Conservation (phyloP, 192 early-diverging fungal genomes). For the Coemansia biformis region DNA sequence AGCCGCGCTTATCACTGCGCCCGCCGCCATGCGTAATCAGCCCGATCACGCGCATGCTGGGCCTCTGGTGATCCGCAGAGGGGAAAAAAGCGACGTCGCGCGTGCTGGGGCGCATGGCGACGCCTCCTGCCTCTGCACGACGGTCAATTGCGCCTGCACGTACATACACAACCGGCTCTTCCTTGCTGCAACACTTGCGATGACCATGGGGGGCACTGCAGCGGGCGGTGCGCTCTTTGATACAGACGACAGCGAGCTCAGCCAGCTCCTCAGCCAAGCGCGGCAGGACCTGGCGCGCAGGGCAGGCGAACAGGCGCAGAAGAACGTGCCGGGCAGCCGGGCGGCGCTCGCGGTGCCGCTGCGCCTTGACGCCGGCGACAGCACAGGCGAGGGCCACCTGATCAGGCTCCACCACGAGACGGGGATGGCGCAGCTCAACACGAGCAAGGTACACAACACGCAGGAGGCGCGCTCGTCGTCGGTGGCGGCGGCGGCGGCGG, state of each 20-base stretch:
- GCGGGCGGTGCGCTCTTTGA: not conserved
- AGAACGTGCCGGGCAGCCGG: not conserved
- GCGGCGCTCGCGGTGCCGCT: conserved; percentile 19
- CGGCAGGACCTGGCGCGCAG: conserved; percentile 17
- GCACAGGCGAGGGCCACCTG: not conserved
- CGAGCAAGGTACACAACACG: conserved; percentile 3
- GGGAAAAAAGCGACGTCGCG: too few relatives aligned
- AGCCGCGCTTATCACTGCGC: too few relatives aligned
- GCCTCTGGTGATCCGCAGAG: too few relatives aligned
- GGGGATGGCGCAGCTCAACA: conserved; percentile 25
- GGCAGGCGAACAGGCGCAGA: not conserved
- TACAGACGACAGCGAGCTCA: conserved; percentile 29
- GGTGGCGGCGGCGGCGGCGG: not conserved
- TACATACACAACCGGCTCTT: too few relatives aligned
- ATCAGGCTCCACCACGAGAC: conserved; percentile 17
- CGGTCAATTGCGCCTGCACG: too few relatives aligned
- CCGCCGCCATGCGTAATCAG: too few relatives aligned
- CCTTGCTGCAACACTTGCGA: too few relatives aligned
- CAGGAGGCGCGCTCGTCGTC: too few relatives aligned
- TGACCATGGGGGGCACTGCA: not conserved
- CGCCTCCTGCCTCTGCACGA: too few relatives aligned
- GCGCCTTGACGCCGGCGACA: conserved; percentile 14
- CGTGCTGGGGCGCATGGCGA: too few relatives aligned
- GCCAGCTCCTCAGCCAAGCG: conserved; percentile 37
- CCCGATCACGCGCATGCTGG: too few relatives aligned